Base-by-base conservation (phyloP, 352 stramenopile species). In the Pythium plurisporium region DNA sequence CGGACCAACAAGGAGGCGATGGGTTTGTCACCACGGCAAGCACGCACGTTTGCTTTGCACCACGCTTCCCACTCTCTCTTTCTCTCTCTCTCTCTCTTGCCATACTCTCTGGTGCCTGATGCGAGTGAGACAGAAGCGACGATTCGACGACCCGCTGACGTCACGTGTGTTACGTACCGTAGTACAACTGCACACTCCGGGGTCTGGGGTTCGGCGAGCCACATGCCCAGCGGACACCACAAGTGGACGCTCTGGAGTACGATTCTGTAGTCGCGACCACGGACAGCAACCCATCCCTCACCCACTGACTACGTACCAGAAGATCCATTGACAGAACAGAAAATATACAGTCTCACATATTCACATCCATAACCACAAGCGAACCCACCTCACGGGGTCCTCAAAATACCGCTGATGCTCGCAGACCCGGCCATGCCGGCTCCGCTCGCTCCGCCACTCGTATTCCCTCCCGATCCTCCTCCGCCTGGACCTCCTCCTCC, bases 391-490 rank as follows among this genome's bases (percentile, higher is more conserved):
- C 36, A 65, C 31, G 58, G 58, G 11, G 58, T 46, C 31, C 58
- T 43, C 58, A 65, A 41, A 11, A 55, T 49, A 47, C 27, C 30
- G 36, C 43, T 65, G 27, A 30, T 65, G 43, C 58, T 65, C 8
- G 33, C 42, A 11, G 37, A 33, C 19, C 48, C 49, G 25, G 55
- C 43, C 5, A 23, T 23, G 23, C 52, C 46, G 31, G 37, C 25
- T 33, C 55, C 55, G 9, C 23, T 51, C 1, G 26, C 20, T 36
- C 27, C 52, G 43, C 29, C 52, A 40, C 34, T 43, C 8, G 19
- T 15, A 49, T 4, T 23, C 38, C 20, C 52, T 36, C 17, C 41
- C 29, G 46, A 9, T 30, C 29, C 45, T 40, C 45, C 45, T 53
- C 27, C 45, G 30, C 34, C 48, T 19, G 19, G 34, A 43, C 38